Percentiles rank a stretch among this genome's conserved stretches.
Conservation (phyloP, 352 stramenopile genomes). For the Phytophthora hibernalis region DNA sequence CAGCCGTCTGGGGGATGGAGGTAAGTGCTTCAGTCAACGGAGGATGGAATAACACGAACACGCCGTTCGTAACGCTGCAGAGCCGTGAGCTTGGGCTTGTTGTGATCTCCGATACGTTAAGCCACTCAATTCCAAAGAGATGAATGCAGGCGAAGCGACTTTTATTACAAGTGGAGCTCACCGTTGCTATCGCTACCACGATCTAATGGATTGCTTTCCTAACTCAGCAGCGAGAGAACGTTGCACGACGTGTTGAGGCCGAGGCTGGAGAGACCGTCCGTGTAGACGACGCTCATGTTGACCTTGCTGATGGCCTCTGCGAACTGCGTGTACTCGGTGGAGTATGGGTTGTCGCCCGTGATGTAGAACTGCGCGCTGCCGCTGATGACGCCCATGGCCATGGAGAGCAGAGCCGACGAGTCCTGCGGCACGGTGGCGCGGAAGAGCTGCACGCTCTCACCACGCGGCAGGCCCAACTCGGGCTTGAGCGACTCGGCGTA, state of each 20-base stretch:
- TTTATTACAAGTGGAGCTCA: constrained; percentile 26
- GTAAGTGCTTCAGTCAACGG: background rate
- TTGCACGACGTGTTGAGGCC: constrained; percentile 45
- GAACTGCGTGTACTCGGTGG: constrained; percentile 50
- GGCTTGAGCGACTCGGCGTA: constrained; percentile 59
- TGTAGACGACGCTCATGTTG: constrained; percentile 76
- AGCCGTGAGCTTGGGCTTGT: too few relatives aligned
- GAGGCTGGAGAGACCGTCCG: constrained; percentile 51
- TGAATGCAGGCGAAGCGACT: constrained; percentile 22
- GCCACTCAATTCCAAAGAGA: background rate
- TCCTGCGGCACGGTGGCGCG: constrained; percentile 49
- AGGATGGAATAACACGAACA: constrained; percentile 29
- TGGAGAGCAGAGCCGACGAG: constrained; percentile 40
- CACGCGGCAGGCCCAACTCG: constrained; percentile 57
- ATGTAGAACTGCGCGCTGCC: constrained; percentile 62
- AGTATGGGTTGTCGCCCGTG: constrained; percentile 56
- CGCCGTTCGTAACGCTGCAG: background rate
- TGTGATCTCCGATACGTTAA: constrained; percentile 1
- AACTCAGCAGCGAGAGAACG: constrained; percentile 41
- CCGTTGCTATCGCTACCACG: constrained; percentile 23
- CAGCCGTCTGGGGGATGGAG: background rate
- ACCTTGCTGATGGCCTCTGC: constrained; percentile 47
- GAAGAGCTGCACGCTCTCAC: constrained; percentile 55
- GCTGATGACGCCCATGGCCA: constrained; percentile 49
- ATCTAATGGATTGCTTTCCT: constrained; percentile 27